Base-by-base conservation (phyloP, 208 protist genomes). In the Crithidia expoeki region DNA sequence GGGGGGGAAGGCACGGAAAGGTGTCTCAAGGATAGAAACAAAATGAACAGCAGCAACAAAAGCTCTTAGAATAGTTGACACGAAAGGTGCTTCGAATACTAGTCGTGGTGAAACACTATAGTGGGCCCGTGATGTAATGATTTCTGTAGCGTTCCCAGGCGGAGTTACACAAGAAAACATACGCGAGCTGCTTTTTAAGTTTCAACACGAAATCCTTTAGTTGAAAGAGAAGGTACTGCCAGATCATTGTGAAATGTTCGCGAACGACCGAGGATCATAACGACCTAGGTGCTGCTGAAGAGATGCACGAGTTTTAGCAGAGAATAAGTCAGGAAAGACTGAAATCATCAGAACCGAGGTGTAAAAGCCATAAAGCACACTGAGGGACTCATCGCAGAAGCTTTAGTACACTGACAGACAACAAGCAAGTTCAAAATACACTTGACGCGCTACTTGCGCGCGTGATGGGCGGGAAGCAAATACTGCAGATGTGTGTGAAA, bases 81-180 rank as follows among this genome's bases (percentile, higher is more conserved):
- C 4, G n/a, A 47, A 47, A 17, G 16, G 42, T 12, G 12, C 36
- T 47, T n/a, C 30, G n/a, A 53, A 21, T 60, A 9, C 33, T 55
- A 62, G 42, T 55, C 50, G 23, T 44, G 32, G 32, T 55, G 53
- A 19, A 38, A 40, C 25, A 40, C 42, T 47, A 17, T 42, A 71
- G 30, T 19, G 21, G 21, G 19, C 53, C 42, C 11, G 23, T 2
- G 46, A 14, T 38, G 60, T 57, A 19, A 38, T 19, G 21, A 16
- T 6, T 57, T 56, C 47, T 55, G 2, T 68, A 47, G 28, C 44
- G 27, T 47, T 68, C 47, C 25, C 34, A 56, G 62, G n/a, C 50
- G 55, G 27, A 51, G 5, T 25, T 28, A 27, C 25, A 51, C 32
- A 25, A 28, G n/a, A 3, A 23, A 33, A 36, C 12, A 40, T 25